These are phyloP conservation scores for Sapria himalayana DNA, from an alignment of 345 rosid genomes.

Conservation along the genomic window DNA sequence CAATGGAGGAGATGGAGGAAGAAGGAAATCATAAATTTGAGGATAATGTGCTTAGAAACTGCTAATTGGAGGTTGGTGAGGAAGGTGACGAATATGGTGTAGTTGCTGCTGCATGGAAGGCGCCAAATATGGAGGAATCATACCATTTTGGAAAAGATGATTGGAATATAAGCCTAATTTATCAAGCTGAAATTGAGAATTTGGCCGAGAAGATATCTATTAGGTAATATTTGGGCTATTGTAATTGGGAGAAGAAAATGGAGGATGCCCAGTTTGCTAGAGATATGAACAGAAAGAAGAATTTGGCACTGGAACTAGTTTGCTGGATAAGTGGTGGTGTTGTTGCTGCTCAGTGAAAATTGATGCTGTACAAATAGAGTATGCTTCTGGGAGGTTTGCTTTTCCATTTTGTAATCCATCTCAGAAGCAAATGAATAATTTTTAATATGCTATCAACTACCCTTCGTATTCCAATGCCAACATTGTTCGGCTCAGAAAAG, in stretches of 20 bases:
- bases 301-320: slow-evolving; percentile 62
- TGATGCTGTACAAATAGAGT: slow-evolving; percentile 38
- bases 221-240: slow-evolving; percentile 35
- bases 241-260: slow-evolving; percentile 48
- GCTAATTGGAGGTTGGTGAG: too few species aligned
- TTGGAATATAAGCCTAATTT: too few species aligned
- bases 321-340: slow-evolving; percentile 46
- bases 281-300: slow-evolving; percentile 48
- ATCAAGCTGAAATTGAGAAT: slow-evolving; percentile 43
- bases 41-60: too few species aligned
- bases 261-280: slow-evolving; percentile 45
- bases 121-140: slow-evolving; percentile 35
- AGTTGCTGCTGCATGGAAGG: slow-evolving; percentile 42
- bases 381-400: slow-evolving; percentile 55
- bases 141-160: slow-evolving; percentile 62
- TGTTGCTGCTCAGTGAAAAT: slow-evolving; percentile 41
- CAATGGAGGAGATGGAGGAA: slow-evolving; percentile 43
- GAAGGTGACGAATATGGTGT: slow-evolving; percentile 42
- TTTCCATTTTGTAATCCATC: too few species aligned
- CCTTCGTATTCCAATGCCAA: too few species aligned
- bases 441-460: too few species aligned
- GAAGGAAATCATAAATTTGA: too few species aligned
- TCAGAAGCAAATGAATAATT: slow-evolving; percentile 67
- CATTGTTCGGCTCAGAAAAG: too few species aligned
- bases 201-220: slow-evolving; percentile 37